Conservation (phyloP, 192 early-diverging fungal species). For the Geosiphon pyriformis region DNA sequence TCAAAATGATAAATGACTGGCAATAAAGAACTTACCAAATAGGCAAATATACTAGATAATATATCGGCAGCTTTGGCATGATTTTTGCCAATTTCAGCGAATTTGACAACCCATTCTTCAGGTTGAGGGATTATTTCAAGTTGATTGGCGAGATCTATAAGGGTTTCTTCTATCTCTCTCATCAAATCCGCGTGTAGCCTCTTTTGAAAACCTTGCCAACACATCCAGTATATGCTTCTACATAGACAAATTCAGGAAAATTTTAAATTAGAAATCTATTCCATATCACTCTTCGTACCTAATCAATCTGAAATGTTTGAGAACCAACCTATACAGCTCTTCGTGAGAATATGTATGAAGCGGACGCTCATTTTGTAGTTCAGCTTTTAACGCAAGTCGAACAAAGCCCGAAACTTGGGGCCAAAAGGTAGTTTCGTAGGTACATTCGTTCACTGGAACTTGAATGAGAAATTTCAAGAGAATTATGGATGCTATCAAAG, state of each 20-base stretch:
- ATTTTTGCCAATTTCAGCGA: constrained; percentile 15
- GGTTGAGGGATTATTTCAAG: constrained; percentile 5
- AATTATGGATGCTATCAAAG: no score
- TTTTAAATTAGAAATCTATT: no score
- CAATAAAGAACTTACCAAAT: constrained; percentile 19
- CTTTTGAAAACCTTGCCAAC: constrained; percentile 27
- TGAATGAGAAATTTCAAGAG: not conserved
- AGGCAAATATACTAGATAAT: constrained; percentile 25
- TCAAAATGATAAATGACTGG: not conserved
- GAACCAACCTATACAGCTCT: constrained; percentile 26
- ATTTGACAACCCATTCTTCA: constrained; percentile 10
- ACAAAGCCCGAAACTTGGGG: constrained; percentile 23
- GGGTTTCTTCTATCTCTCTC: constrained; percentile 7
- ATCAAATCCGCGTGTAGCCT: constrained; percentile 14
- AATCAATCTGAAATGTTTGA: not conserved
- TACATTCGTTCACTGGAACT: constrained; percentile 8
- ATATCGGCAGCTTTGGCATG: constrained; percentile 23
- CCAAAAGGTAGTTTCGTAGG: constrained; percentile 22
- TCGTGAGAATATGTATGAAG: constrained; percentile 27
- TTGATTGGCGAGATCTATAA: not conserved
- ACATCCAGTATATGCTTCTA: constrained; percentile 30
- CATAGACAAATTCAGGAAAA: no score
- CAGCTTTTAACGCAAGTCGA: constrained; percentile 6
- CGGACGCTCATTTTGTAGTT: constrained; percentile 15
- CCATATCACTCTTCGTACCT: not conserved